Percentiles rank a stretch among this genome's conserved stretches.
Conservation (phyloP, 2,329 filamentous ascomycete species). For the Ceratocystis ficicola region DNA sequence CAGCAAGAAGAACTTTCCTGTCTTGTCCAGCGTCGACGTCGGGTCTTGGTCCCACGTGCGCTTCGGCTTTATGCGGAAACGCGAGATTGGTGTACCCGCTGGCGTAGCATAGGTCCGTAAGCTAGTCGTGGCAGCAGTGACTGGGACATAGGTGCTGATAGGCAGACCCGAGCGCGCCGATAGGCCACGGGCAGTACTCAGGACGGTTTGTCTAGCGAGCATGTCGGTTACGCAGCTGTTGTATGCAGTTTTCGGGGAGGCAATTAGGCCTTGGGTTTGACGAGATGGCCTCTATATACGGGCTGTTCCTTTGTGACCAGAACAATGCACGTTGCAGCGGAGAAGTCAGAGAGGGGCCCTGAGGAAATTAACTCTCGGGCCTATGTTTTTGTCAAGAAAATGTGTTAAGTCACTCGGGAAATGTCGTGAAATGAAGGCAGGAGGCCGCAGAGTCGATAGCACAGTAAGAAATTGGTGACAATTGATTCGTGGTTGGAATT, state of each 20-base stretch:
- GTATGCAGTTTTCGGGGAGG: background rate
- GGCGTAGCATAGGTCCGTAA: conserved; percentile 50
- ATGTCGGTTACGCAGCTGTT: background rate
- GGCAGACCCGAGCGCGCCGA: background rate
- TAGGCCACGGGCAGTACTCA: background rate
- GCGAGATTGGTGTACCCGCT: conserved; percentile 62
- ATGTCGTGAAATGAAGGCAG: too few species aligned
- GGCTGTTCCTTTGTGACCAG: background rate
- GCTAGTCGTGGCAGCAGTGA: background rate
- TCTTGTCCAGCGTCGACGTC: conserved; percentile 67
- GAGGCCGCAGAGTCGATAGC: too few species aligned
- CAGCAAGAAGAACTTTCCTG: conserved; percentile 89
- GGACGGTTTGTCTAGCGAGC: background rate
- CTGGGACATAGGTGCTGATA: background rate
- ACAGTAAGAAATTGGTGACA: too few species aligned
- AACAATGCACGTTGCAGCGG: background rate
- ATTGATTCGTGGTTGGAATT: too few species aligned
- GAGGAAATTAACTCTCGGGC: background rate
- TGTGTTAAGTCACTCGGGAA: background rate
- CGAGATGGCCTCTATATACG: background rate
- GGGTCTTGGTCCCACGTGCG: conserved; percentile 69
- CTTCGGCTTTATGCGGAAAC: conserved; percentile 64
- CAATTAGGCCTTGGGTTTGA: too few species aligned
- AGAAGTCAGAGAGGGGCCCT: background rate
- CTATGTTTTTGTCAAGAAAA: too few species aligned